phyloP scores from a whole-genome alignment of 2,329 filamentous ascomycete genomes.

The Elsinoe perseae region DNA sequence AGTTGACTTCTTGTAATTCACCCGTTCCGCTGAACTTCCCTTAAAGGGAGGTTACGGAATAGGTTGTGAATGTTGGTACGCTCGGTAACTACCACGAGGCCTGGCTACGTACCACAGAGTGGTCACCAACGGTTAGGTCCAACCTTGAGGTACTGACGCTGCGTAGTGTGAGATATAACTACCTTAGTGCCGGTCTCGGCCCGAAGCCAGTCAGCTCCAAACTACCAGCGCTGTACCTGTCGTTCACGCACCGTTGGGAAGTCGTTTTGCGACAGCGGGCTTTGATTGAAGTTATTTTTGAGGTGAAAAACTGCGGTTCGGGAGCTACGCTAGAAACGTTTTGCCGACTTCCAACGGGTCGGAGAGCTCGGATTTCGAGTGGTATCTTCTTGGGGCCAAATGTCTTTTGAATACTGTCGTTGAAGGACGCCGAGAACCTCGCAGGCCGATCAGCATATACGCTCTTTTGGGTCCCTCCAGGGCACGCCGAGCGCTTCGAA shows the following conservation, averaged over 20 bases:
- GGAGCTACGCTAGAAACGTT: not conserved
- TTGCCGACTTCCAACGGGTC: not conserved
- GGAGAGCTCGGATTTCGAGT: not conserved
- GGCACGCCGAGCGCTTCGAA: conserved; percentile 77
- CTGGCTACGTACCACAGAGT: too few relatives aligned
- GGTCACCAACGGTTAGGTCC: too few relatives aligned
- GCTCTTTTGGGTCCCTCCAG: conserved; percentile 69
- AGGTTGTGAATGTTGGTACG: too few relatives aligned
- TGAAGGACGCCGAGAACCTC: too few relatives aligned
- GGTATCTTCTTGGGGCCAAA: not conserved
- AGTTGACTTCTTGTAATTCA: not conserved
- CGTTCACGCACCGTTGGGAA: not conserved
- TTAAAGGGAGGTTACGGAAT: too few relatives aligned
- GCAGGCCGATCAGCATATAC: too few relatives aligned
- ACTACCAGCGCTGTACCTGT: not conserved
- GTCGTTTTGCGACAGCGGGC: conserved; percentile 1
- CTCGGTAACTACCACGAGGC: not conserved
- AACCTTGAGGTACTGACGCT: too few relatives aligned
- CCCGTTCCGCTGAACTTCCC: not conserved
- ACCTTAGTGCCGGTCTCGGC: too few relatives aligned
- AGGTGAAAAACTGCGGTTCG: not conserved
- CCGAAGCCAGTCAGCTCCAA: too few relatives aligned
- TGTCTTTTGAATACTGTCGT: too few relatives aligned
- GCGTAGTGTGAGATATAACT: too few relatives aligned
- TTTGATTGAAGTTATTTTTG: not conserved